phyloP scores from a whole-genome alignment of 75 land plant species.

The Selaginella tamariscina region DNA sequence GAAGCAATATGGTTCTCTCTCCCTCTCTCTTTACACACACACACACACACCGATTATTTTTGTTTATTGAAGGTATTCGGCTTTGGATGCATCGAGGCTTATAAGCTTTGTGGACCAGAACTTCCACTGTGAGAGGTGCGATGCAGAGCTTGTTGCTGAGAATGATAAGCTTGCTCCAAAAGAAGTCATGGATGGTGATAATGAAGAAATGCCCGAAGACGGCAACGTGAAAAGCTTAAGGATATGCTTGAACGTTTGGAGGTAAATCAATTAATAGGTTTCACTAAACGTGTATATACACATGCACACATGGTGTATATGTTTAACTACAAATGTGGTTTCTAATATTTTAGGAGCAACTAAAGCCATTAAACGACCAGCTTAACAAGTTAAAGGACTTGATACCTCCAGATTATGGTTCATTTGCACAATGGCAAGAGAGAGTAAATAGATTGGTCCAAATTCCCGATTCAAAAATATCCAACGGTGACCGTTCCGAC shows the following conservation, averaged over 20 bases:
- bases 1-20: too few relatives aligned
- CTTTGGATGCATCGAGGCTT: constrained; percentile 69
- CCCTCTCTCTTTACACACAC: too few relatives aligned
- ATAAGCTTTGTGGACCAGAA: constrained; percentile 40
- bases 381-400: constrained; percentile 70
- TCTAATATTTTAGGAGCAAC: constrained; percentile 56
- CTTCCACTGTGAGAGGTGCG: constrained; percentile 83
- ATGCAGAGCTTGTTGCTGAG: constrained; percentile 76
- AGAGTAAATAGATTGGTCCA: constrained; percentile 52
- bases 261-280: constrained; percentile 25
- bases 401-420: constrained; percentile 70
- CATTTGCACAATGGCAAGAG: constrained; percentile 74
- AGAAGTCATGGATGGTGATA: constrained; percentile 64
- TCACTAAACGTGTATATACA: background rate
- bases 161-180: constrained; percentile 75
- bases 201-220: constrained; percentile 77
- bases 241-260: constrained; percentile 70
- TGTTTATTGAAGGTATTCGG: constrained; percentile 46
- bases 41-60: too few relatives aligned
- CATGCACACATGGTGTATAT: too few relatives aligned
- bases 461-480: too few relatives aligned
- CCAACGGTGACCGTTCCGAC: too few relatives aligned
- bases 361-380: constrained; percentile 67
- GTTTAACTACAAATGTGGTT: too few relatives aligned
- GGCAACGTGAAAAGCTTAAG: constrained; percentile 66